Evolutionary conservation across 441 rosid species (phyloP), one percentile per base, ranked within the genome.

Genomic region (Codiaeum variegatum): DNA sequence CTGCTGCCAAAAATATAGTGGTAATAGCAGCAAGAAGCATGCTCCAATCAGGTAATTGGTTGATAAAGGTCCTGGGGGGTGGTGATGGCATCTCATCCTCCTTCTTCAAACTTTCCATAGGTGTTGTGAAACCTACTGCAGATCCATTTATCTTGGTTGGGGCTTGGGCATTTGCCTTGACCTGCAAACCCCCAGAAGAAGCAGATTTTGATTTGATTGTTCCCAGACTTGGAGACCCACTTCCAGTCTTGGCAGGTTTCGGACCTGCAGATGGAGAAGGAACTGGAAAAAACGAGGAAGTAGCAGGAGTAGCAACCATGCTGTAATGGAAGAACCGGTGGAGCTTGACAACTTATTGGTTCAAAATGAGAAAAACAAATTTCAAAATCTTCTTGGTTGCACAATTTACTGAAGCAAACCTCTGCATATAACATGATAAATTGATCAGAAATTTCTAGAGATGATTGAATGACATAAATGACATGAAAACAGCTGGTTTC

Each of bases 21-120:
- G 99, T 95, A 0, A 95, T 90, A 18, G 99, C 99, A 70, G 99
- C 98, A 54, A 95, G 97, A 81, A 95, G 97, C 98, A 93, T 93
- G 80, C 99, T 93, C 99, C 99, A 95, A 52, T 95, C 99, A 59
- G 99, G 99, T 73, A 95, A 28, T 82, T 90, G 96, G 79, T 95
- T 95, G 61, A 91, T 91, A 82, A 95, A 91, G 1, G 99, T 95
- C 78, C 97, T 85, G 0, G 98, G 97, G 1, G 95, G 88, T 3
- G 88, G 88, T 0, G 88, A 83, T 11, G 89, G 78, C 2, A 70
- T 64, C 52, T 73, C 85, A 72, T 79, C 88, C 28, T 85, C 94
- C 54, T 77, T 77, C 87, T 83, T 91, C 55, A 82, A 55, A 47
- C 76, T 70, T 73, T 89, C 89, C 46, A 64, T 79, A 0, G 88